Conservation (phyloP, 2,329 filamentous ascomycete species). For the Colletotrichum salicis region DNA sequence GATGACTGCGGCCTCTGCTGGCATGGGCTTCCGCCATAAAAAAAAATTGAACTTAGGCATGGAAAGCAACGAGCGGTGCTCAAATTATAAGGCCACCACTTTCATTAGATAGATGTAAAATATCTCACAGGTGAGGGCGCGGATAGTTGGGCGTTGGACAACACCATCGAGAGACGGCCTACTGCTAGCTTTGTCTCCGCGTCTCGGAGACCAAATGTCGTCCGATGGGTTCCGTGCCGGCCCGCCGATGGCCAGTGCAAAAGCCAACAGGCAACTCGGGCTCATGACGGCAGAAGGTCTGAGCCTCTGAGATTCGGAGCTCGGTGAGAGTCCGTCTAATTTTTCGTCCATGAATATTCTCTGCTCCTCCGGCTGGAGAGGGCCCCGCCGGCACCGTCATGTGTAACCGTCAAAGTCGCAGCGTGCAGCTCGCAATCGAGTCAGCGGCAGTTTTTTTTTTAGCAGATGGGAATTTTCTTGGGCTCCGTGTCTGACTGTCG, state of each 20-base stretch:
- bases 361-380: neutral
- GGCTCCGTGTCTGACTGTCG: neutral
- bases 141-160: neutral
- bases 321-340: neutral
- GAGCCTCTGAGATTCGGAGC: neutral
- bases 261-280: neutral
- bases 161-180: neutral
- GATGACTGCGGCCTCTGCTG: too few species aligned
- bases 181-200: neutral
- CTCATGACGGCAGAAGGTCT: neutral
- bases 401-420: neutral
- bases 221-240: slow-evolving; percentile 22
- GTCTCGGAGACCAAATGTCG: neutral
- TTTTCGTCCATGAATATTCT: neutral
- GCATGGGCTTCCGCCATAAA: too few species aligned
- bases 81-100: too few species aligned
- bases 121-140: too few species aligned
- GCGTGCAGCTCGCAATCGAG: neutral
- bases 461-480: neutral
- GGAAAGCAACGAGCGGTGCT: too few species aligned
- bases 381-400: neutral
- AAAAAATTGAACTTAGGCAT: too few species aligned
- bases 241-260: slow-evolving; percentile 19
- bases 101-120: too few species aligned
- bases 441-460: neutral